Base-by-base conservation (phyloP, 1,284 basidiomycete species). In the Sparassis latifolia region DNA sequence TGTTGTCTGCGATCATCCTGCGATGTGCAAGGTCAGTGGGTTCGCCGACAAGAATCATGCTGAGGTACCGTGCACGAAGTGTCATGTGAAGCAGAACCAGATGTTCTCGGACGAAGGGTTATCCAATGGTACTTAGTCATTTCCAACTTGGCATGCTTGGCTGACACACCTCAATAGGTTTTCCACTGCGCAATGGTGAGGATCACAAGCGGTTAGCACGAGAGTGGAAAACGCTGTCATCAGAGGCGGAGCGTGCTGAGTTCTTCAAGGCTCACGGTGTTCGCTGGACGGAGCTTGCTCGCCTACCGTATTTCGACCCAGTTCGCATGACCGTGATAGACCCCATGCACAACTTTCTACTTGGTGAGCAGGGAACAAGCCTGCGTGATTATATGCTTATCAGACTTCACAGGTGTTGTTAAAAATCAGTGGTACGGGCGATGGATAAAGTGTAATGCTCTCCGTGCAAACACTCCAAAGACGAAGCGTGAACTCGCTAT, bases 321-420 rank as follows among this genome's bases (percentile, higher is more conserved):
- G 50, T 63, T 4, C 54, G 55, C 1, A 63, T 60, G 53, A 61
- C 58, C 0, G 54, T 70, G 12, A 48, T 70, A 45, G 67, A 69
- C 49, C 66, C 67, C 1, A 68, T 68, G 65, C 65, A 67, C 46
- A 69, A 65, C 45, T 47, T 68, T 0, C 54, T 69, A 1, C 58
- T 67, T 6, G 66, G 66, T 66, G 47, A 5, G 58, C 3, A 37
- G 42, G 37, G 12, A 30, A 29, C 39, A 33, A 38, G 37, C 6
- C 10, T 27, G 6, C 7, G 35, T 37, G 12, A 6, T 37, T 6
- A n/a, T 31, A 27, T 4, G 29, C 7, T 9, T 10, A 43, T 3
- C 31, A 12, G 38, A 10, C 30, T 33, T 32, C 10, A 10, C 40
- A 65, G 62, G 63, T 10, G 5, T 66, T 7, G 57, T 62, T 20